Evolutionary conservation across 139 green algal species (phyloP), one percentile per base, ranked within the genome.

Genomic region (Haematococcus sp.): DNA sequence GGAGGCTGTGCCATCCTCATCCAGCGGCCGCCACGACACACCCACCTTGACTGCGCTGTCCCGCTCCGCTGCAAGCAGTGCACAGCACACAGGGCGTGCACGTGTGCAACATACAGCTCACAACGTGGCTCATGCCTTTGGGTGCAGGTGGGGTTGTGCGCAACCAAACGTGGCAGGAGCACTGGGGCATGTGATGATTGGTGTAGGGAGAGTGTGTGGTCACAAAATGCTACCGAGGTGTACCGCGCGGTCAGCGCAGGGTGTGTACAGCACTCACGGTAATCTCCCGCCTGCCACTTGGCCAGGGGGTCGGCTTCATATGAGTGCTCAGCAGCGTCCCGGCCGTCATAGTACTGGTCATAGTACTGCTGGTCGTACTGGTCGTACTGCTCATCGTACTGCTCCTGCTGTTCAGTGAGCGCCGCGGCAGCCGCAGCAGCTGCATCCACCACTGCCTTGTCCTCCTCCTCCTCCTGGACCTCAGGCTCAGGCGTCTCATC

Each of bases 301-400:
- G 73, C 73, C 25, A 73, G 64, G 3, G 73, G 63, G 40, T 78
- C 73, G 52, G 71, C 66, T 31, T 79, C 65, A 40, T 79, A 79
- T 31, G 58, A 28, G 34, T 74, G 64, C 27, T 32, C 28, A n/a
- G 55, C 35, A 22, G 34, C 65, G 54, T 64, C 66, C 33, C 60
- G 54, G 35, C 55, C 71, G 31, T 78, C 70, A 23, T 68, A 68
- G 3, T 63, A 15, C 32, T 68, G 70, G 31, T 68, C 70, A 31
- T 75, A 63, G 32, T 44, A 43, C 23, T 73, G 20, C 70, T 59
- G 22, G 22, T 68, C 27, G 56, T 75, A 40, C 25, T 44, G 9
- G 54, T 58, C n/a, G 28, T 73, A 34, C 64, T 73, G 25, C 25
- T 58, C 44, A 3, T 16, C 22, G 59, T 66, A n/a, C 66, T 68